These are phyloP conservation scores for Cryptosporidium parvum DNA, from an alignment of 169 alveolate species.

Conservation along the genomic window DNA sequence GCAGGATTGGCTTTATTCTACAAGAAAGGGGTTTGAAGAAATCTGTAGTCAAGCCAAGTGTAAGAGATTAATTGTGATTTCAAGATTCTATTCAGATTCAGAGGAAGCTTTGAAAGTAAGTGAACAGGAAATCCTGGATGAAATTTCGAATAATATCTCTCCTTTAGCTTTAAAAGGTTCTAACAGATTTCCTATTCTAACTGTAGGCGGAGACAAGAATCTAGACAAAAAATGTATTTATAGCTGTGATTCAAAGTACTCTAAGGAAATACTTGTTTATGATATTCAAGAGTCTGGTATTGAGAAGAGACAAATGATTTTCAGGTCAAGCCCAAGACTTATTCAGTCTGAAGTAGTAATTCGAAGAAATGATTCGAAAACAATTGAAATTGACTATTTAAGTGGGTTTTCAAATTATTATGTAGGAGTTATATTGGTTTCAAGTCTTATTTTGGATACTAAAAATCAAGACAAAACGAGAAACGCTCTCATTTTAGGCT, in stretches of 20 bases:
- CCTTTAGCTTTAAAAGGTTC: slow-evolving; percentile 55
- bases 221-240: slow-evolving; percentile 7
- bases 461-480: background rate
- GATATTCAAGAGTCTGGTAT: slow-evolving; percentile 23
- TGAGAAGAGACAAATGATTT: slow-evolving; percentile 56
- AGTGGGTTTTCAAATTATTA: slow-evolving; percentile 46
- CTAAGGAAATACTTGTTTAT: slow-evolving; percentile 32
- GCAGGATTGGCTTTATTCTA: slow-evolving; percentile 58
- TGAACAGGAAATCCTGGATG: slow-evolving; percentile 10
- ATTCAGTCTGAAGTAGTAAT: slow-evolving; percentile 57
- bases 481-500: slow-evolving; percentile 41
- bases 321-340: slow-evolving; percentile 61
- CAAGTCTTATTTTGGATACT: slow-evolving; percentile 14
- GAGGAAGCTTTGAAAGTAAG: background rate
- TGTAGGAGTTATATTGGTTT: slow-evolving; percentile 41
- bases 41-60: slow-evolving; percentile 31
- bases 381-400: slow-evolving; percentile 10
- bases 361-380: background rate
- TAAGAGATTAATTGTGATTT: slow-evolving; percentile 57
- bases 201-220: slow-evolving; percentile 36
- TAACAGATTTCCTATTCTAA: slow-evolving; percentile 40
- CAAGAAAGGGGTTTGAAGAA: slow-evolving; percentile 62
- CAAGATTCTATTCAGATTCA: slow-evolving; percentile 13
- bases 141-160: slow-evolving; percentile 29
- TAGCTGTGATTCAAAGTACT: slow-evolving; percentile 33